Evolutionary conservation across 2,329 filamentous ascomycete genomes (phyloP), one percentile per base, ranked within the genome.

Genomic region (Beauveria sp.): DNA sequence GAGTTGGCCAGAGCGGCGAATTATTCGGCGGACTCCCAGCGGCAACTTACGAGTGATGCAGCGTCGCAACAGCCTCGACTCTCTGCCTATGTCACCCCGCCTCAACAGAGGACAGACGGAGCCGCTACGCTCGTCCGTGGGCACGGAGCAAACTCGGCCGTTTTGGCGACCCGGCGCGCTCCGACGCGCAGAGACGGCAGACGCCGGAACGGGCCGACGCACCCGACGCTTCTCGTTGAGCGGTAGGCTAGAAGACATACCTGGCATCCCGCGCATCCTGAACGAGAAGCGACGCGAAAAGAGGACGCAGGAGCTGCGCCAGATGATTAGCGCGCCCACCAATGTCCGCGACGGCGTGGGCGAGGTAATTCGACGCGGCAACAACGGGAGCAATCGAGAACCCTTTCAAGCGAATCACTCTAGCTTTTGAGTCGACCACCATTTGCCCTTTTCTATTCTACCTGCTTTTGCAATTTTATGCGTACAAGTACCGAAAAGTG

Each of bases 221-320:
- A 31, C 20, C 7, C 66, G 73, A 42, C 70, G 76, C 2, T 75
- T 73, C 34, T 76, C 74, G 9, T 73, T 80, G 61, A 75, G 81
- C 52, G 75, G 80, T 28, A 80, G 76, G 61, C 69, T 86, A 10
- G 82, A 80, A 58, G 79, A 79, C 61, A 74, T 83, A 48, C 79
- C 80, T 50, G 82, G 80, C 28, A 71, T 88, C 3, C 79, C 81
- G 40, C 77, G 81, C 18, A 78, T 79, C 53, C 67, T 87, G 18
- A 86, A 82, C 67, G 85, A 88, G 67, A 79, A 78, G 65, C 76
- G 82, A 57, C 78, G 83, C 26, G 82, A 85, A 72, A 85, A 83
- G 72, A 76, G 85, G 57, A 81, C 79, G 24, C 77, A 82, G 63
- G 83, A 84, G 67, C 74, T 88, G 59, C 77, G 85, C 8, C 75